phyloP scores from a whole-genome alignment of 208 protist species.

The Leishmania mexicana region DNA sequence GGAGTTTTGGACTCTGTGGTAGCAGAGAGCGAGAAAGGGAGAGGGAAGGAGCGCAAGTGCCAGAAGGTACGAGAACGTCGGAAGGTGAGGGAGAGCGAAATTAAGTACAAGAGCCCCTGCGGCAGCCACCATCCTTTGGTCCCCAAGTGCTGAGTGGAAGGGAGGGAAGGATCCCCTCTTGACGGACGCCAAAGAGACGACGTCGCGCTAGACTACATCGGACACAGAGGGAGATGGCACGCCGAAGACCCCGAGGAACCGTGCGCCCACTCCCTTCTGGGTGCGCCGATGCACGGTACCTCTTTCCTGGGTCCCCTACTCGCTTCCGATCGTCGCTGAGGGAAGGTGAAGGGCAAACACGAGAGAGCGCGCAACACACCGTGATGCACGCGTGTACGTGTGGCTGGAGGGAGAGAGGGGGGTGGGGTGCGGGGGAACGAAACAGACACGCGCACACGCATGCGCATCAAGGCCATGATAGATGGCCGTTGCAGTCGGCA shows the following conservation, averaged over 20 bases:
- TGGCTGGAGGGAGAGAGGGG: no score
- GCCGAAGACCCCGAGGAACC: not conserved
- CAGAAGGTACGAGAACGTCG: not conserved
- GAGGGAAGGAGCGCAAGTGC: not conserved
- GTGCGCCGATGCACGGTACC: not conserved
- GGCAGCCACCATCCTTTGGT: no score
- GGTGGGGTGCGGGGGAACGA: not conserved
- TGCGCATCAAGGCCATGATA: not conserved
- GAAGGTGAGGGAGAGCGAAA: not conserved
- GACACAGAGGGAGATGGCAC: not conserved
- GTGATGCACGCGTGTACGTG: not conserved
- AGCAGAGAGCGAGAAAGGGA: not conserved
- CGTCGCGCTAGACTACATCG: not conserved
- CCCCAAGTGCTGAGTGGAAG: not conserved
- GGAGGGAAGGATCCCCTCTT: not conserved
- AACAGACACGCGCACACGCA: not conserved
- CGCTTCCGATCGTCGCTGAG: not conserved
- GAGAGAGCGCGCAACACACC: not conserved
- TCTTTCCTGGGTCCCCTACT: not conserved
- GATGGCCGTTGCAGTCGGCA: not conserved
- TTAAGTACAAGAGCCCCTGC: not conserved
- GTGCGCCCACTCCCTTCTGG: not conserved
- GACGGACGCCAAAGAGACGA: not conserved
- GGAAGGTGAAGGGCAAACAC: not conserved
- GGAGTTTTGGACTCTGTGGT: not conserved